Conservation (phyloP, 768 basidiomycete species). For the Boletus barrowsii region DNA sequence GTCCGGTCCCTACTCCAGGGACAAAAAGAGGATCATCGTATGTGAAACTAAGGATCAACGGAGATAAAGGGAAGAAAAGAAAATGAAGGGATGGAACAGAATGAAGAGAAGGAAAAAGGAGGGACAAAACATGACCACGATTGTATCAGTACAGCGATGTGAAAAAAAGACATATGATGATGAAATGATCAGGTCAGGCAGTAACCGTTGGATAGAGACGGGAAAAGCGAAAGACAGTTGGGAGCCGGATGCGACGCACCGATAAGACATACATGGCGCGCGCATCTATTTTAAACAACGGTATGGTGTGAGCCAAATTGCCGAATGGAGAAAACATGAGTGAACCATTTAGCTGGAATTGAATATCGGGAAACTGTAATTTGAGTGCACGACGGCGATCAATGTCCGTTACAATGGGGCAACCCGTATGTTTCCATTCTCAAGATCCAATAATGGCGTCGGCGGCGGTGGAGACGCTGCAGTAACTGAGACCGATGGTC, state of each 20-base stretch:
- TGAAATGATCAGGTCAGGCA: not conserved
- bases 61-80: not conserved
- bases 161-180: constrained; percentile 2
- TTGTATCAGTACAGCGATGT: constrained; percentile 22
- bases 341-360: constrained; percentile 7
- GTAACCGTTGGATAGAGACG: not conserved
- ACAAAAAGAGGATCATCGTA: constrained; percentile 1
- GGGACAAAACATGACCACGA: not conserved
- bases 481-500: constrained; percentile 30
- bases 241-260: not conserved
- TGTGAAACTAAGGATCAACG: constrained; percentile 1
- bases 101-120: not conserved
- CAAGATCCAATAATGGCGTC: constrained; percentile 16
- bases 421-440: constrained; percentile 6
- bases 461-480: constrained; percentile 25
- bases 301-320: constrained; percentile 15
- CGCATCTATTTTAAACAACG: constrained; percentile 20
- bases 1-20: constrained; percentile 10
- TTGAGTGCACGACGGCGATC: constrained; percentile 12
- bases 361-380: constrained; percentile 20
- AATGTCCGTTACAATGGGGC: constrained; percentile 5
- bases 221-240: not conserved
- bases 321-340: constrained; percentile 3
- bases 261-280: constrained; percentile 6
- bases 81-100: not conserved